Evolutionary conservation across 225 moss, liverwort and hornwort species (phyloP).

Genomic region (Thuidium tamariscinum): DNA sequence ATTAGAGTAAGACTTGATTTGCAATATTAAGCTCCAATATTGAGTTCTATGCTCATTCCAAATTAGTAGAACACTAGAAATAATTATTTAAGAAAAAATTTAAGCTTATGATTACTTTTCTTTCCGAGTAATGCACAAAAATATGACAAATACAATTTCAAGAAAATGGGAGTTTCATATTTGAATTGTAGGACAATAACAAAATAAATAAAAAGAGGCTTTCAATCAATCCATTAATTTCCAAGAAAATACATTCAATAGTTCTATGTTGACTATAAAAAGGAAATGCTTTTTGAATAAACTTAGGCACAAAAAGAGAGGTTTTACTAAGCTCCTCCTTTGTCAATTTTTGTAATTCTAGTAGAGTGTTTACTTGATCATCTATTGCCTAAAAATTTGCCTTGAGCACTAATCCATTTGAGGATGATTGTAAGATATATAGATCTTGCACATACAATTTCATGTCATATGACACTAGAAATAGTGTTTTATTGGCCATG

Average conservation of each 20-base stretch:
- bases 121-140: neutral
- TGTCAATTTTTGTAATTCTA: neutral
- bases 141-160: neutral
- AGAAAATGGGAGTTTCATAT: neutral
- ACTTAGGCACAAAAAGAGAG: neutral
- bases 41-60: neutral
- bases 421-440: neutral
- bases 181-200: neutral
- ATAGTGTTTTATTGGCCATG: neutral
- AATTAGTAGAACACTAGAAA: neutral
- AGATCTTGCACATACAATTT: no score
- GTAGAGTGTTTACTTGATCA: neutral
- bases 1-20: neutral
- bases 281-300: neutral
- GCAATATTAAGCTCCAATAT: neutral
- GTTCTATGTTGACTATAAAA: neutral
- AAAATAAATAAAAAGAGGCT: neutral
- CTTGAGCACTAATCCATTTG: neutral
- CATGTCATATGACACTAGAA: no score
- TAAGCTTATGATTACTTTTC: neutral
- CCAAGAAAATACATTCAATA: neutral
- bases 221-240: neutral
- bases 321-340: rapidly evolving
- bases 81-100: neutral
- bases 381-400: neutral